Conservation (phyloP, 1,139 yeast genomes). For the Petasospora rhodanensis region DNA sequence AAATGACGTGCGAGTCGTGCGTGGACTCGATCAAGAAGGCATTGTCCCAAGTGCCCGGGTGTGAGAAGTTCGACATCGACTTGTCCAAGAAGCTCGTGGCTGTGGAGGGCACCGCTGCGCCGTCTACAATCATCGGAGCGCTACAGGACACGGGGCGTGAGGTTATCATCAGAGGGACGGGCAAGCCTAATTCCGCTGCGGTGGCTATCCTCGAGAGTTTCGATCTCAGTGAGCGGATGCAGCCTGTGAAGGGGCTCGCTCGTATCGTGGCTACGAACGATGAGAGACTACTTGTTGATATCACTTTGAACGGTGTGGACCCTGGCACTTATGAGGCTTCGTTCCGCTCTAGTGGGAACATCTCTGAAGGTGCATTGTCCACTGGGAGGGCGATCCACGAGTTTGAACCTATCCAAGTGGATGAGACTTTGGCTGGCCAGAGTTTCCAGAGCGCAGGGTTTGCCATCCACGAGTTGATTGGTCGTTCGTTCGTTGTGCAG, state of each 20-base stretch:
- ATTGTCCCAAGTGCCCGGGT: constrained; percentile 42
- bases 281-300: constrained; percentile 56
- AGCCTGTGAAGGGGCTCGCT: constrained; percentile 83
- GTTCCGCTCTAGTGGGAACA: constrained; percentile 67
- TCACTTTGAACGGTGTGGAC: constrained; percentile 68
- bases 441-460: constrained; percentile 56
- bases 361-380: constrained; percentile 66
- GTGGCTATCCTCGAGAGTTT: constrained; percentile 84
- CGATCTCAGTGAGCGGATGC: constrained; percentile 33
- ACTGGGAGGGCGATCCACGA: constrained; percentile 53
- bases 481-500: constrained; percentile 71
- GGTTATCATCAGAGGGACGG: constrained; percentile 90
- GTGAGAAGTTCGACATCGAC: constrained; percentile 48
- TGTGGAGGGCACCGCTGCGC: constrained; percentile 63
- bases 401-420: constrained; percentile 46
- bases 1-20: constrained; percentile 69
- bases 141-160: constrained; percentile 76
- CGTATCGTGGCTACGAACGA: constrained; percentile 69
- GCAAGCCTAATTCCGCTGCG: constrained; percentile 83
- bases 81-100: constrained; percentile 53
- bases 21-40: constrained; percentile 55
- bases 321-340: constrained; percentile 65
- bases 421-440: constrained; percentile 52
- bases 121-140: constrained; percentile 60
- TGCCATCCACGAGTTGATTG: constrained; percentile 62